Percentiles rank a stretch among this genome's conserved stretches.
phyloP scores from a whole-genome alignment of 352 stramenopile species.

The Phytopythium kandeliae region DNA sequence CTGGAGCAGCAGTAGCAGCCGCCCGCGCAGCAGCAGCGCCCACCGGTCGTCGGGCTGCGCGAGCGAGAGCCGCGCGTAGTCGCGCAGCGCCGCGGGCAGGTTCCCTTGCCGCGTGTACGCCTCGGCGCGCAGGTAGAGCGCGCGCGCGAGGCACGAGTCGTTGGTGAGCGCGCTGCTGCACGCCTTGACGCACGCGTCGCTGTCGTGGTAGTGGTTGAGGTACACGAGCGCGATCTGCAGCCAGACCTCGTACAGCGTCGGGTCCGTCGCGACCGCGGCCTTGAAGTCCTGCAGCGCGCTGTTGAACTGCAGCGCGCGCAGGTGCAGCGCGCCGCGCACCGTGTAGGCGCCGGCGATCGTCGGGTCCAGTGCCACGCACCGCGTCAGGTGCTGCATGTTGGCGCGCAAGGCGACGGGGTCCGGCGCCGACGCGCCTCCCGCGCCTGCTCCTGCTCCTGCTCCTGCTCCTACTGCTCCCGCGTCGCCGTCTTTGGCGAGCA shows the following conservation, averaged over 20 bases:
- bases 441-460: too few species aligned
- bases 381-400: slow-evolving; percentile 47
- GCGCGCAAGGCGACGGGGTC: slow-evolving; percentile 15
- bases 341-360: slow-evolving; percentile 73
- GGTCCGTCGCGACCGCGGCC: slow-evolving; percentile 59
- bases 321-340: slow-evolving; percentile 57
- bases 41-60: slow-evolving; percentile 54
- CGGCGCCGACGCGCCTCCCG: too few species aligned
- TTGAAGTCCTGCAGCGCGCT: slow-evolving; percentile 80
- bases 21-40: slow-evolving; percentile 53
- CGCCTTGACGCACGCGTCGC: slow-evolving; percentile 53
- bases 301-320: slow-evolving; percentile 71
- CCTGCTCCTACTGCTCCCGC: slow-evolving; percentile 1
- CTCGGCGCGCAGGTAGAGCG: slow-evolving; percentile 63
- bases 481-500: slow-evolving; percentile 25
- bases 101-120: slow-evolving; percentile 63
- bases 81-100: slow-evolving; percentile 34
- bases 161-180: slow-evolving; percentile 60
- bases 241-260: slow-evolving; percentile 73
- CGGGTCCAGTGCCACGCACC: slow-evolving; percentile 60
- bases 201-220: slow-evolving; percentile 77
- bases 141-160: slow-evolving; percentile 50
- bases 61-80: slow-evolving; percentile 63
- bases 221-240: slow-evolving; percentile 78
- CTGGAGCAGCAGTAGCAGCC: slow-evolving; percentile 51